Base-by-base conservation (phyloP, 116 monocot species). In the Phalaenopsis hybrid region DNA sequence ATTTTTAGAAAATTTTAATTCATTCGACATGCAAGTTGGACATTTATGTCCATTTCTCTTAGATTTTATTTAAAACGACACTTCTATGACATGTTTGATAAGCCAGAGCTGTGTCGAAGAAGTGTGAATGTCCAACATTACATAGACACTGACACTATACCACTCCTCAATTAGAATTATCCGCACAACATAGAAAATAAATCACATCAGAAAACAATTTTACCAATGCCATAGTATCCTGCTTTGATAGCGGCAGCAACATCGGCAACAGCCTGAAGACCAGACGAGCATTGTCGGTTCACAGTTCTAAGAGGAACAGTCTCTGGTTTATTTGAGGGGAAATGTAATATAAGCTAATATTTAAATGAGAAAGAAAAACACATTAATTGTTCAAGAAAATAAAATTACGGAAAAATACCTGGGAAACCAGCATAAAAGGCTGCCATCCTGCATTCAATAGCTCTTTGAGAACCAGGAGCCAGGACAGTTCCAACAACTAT, bases 371-470 rank as follows among this genome's bases (percentile, higher is more conserved):
- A 68, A 63, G 43, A 25, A 80, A 28, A 58, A 20, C 2, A 21
- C 77, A 23, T 28, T n/a, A 28, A 12, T 23, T 45, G 8, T 15
- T 17, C 37, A 85, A 44, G 5, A 9, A 84, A 10, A 75, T 45
- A 5, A 41, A 69, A 70, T 25, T 17, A 52, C 17, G 48, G 33
- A 20, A 73, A 58, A 78, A 5, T 86, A 90, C 93, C 89, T 61
- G 96, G 96, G 80, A 94, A 92, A 78, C 97, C 97, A 82, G 97
- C 97, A 91, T 89, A 94, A 65, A 98, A 92, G 73, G 97, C 92
- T 33, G 97, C 95, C 89, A 92, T 93, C 76, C 93, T 93, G 83
- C 97, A 98, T 77, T 98, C 97, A 77, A 48, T 93, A 48, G 97
- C 97, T 81, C 97, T 92, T 81, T 94, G 92, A 25, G 95, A 78